Evolutionary conservation across 2,329 filamentous ascomycete genomes (phyloP), one percentile per base, ranked within the genome.

Genomic region (Atkinsonella hypoxylon): DNA sequence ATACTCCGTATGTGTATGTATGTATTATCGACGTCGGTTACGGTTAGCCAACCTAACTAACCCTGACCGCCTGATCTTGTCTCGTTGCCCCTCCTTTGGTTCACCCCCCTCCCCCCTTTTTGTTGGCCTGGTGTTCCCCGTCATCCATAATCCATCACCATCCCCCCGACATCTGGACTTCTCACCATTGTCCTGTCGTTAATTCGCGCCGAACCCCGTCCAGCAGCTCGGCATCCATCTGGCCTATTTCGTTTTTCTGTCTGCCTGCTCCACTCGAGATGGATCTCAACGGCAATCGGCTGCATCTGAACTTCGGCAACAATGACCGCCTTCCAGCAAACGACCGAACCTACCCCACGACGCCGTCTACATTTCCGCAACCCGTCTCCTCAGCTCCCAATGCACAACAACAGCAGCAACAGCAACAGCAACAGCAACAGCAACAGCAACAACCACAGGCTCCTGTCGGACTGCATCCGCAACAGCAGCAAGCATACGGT

Each of bases 261-360:
- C 30, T 13, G 26, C 15, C n/a, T 15, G 36, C 38, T 22, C n/a
- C 20, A n/a, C 12, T 2, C 38, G 39, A 45, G 39, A 78, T 80
- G 75, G 74, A 76, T 60, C 66, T 69, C 59, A 72, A 73, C 68
- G 82, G 82, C 62, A 79, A 79, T 57, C 77, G 79, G 52, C 75
- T 85, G 51, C 76, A 79, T 63, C 76, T 87, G 63, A 85, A 85
- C 68, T 79, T 83, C 59, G 76, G 74, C 63, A 83, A 78, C 67
- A 82, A 80, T 67, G 79, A 83, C 59, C 80, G 81, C 61, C 77
- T 81, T 54, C 69, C 79, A 51, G 61, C 68, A 61, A 77, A 75
- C 66, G 84, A 85, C 66, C 77, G 84, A 64, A 75, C 81, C 58
- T 89, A 87, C 75, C 87, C 85, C 59, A 89, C 91, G 49, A 96